Percentiles rank a stretch among this genome's conserved stretches.
phyloP scores from a whole-genome alignment of 208 protist species.

The Crithidia bombi region DNA sequence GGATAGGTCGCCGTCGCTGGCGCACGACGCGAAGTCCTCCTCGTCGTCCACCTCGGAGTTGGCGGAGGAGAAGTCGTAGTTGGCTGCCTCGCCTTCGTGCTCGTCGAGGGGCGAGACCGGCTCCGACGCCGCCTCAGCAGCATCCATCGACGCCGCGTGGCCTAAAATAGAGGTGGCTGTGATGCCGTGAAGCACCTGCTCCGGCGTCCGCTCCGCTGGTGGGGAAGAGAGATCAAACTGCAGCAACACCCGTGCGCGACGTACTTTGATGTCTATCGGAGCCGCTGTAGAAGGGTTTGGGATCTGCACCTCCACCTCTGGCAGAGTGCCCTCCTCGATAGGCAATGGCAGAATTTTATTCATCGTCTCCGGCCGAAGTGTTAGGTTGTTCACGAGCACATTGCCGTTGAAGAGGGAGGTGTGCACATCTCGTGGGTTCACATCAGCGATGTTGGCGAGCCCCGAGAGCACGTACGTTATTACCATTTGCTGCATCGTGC shows the following conservation, averaged over 20 bases:
- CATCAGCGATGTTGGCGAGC: slow-evolving; percentile 76
- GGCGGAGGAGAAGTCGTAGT: slow-evolving; percentile 19
- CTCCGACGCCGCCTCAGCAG: slow-evolving; percentile 19
- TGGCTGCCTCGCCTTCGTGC: slow-evolving; percentile 2
- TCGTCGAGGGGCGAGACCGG: slow-evolving; percentile 18
- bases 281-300: slow-evolving; percentile 60
- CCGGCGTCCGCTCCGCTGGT: slow-evolving; percentile 39
- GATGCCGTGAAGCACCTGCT: slow-evolving; percentile 59
- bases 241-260: slow-evolving; percentile 36
- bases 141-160: slow-evolving; percentile 4
- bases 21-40: slow-evolving; percentile 73
- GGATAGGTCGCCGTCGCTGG: slow-evolving; percentile 51
- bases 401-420: slow-evolving; percentile 59
- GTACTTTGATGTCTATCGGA: slow-evolving; percentile 48
- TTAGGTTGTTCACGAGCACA: slow-evolving; percentile 57
- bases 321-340: slow-evolving; percentile 59
- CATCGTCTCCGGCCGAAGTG: slow-evolving; percentile 54
- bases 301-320: slow-evolving; percentile 59
- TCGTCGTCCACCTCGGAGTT: slow-evolving; percentile 24
- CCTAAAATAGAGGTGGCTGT: slow-evolving; percentile 63
- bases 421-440: slow-evolving; percentile 65
- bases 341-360: slow-evolving; percentile 62
- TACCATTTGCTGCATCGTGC: slow-evolving; percentile 64
- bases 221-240: slow-evolving; percentile 38
- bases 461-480: slow-evolving; percentile 72